Evolutionary conservation across 805 yeast species (phyloP).

Genomic region (Helenozyma baotianmanensis): DNA sequence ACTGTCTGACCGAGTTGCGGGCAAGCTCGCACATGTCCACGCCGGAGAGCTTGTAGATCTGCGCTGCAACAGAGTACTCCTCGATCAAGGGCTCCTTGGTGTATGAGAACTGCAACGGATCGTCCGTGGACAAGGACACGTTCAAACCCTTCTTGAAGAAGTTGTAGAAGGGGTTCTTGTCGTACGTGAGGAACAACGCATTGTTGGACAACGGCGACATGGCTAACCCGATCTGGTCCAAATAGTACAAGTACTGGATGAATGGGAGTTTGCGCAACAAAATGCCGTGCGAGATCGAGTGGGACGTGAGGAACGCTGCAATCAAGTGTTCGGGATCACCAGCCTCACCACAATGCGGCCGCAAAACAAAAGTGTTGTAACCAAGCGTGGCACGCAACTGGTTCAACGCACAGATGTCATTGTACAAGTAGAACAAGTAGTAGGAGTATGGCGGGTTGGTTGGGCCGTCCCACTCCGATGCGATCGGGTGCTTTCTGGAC

Average conservation of each 20-base stretch:
- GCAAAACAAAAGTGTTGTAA: conserved; percentile 83
- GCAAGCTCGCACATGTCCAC: conserved; percentile 99
- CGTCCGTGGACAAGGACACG: conserved; percentile 93
- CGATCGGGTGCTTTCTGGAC: conserved; percentile 72
- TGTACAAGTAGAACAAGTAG: conserved; percentile 82
- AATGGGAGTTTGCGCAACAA: conserved; percentile 89
- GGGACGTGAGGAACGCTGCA: conserved; percentile 81
- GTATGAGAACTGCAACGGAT: conserved; percentile 94
- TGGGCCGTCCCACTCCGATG: conserved; percentile 71
- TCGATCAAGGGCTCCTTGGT: conserved; percentile 97
- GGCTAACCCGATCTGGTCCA: conserved; percentile 95
- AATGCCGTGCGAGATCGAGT: conserved; percentile 94
- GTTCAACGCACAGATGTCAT: conserved; percentile 83
- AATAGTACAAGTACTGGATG: conserved; percentile 85
- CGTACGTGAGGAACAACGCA: conserved; percentile 92
- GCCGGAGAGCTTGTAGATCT: conserved; percentile 86
- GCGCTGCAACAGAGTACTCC: conserved; percentile 97
- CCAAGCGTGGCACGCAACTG: conserved; percentile 73
- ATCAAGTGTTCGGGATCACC: conserved; percentile 98
- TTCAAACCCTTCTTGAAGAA: conserved; percentile 92
- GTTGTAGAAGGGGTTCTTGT: conserved; percentile 90
- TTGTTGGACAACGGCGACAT: conserved; percentile 98
- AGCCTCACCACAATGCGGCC: conserved; percentile 99
- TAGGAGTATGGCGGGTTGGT: conserved; percentile 97
- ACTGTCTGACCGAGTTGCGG: conserved; percentile 82